Evolutionary conservation across 75 land plant species (phyloP), one percentile per base, ranked within the genome.

Genomic region (Selaginella moellendorffii): DNA sequence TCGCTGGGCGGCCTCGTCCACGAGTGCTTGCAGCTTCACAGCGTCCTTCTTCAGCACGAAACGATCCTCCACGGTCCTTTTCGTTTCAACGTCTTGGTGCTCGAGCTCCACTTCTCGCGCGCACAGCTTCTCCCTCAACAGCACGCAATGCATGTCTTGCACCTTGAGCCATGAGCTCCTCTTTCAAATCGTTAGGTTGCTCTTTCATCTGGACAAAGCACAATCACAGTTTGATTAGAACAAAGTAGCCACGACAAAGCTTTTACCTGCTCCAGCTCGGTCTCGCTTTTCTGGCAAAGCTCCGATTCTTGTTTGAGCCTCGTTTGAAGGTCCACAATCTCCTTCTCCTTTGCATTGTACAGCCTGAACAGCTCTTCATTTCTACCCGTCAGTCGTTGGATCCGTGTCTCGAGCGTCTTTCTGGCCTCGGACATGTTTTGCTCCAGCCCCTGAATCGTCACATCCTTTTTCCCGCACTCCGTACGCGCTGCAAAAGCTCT

Each of bases 341-440:
- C 59, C 59, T 56, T 19, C 19, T 56, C 59, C 24, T 56, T 56
- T 2, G 59, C 59, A 56, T 56, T 56, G n/a, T 56, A 56, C 23
- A 56, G 59, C 23, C 59, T 19, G 21, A 56, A 56, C 23, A 56
- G 59, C 59, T 56, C 59, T 19, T 56, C 59, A 56, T 56, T 56
- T 2, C 59, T 8, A 8, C 59, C 59, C n/a, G 59, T 56, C 59
- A 56, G 24, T 8, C 59, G 59, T 24, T 56, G 25, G 24, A 56
- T 56, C 59, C 59, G 8, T 8, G 19, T 56, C 8, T 56, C 59
- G 9, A 56, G 24, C 9, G 59, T 56, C n/a, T 24, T 56, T n/a
- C n/a, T 56, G n/a, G 21, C 9, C n/a, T 56, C 59, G n/a, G 2
- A 8, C 9, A 56, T 21, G n/a, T 56, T 56, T n/a, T 56, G 19